These are phyloP conservation scores for Rhododendron mucronatum DNA, from an alignment of 148 eudicot genomes.

Conservation along the genomic window DNA sequence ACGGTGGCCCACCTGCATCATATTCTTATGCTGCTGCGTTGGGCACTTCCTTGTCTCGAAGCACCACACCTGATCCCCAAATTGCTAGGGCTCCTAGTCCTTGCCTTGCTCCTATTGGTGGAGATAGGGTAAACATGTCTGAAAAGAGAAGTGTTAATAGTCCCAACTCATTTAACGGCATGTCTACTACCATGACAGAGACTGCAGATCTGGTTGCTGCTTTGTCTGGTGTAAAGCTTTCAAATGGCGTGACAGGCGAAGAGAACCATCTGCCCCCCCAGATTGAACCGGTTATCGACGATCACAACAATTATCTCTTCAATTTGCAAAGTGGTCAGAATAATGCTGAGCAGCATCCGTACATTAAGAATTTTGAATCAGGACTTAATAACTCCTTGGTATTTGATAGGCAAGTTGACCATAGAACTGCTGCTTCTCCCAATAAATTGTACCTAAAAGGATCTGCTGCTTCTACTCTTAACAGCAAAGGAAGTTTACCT, in stretches of 20 bases:
- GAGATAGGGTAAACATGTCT: constrained; percentile 49
- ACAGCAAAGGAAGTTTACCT: constrained; percentile 39
- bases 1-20: constrained; percentile 45
- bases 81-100: constrained; percentile 91
- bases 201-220: constrained; percentile 63
- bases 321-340: constrained; percentile 49
- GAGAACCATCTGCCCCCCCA: constrained; percentile 40
- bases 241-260: constrained; percentile 52
- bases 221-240: constrained; percentile 75
- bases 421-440: constrained; percentile 36
- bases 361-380: constrained; percentile 46
- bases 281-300: constrained; percentile 42
- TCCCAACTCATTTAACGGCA: constrained; percentile 57
- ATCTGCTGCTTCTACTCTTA: constrained; percentile 36
- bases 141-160: constrained; percentile 50
- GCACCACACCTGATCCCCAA: constrained; percentile 93
- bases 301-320: constrained; percentile 47
- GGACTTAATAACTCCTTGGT: constrained; percentile 34
- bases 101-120: constrained; percentile 87
- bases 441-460: constrained; percentile 53
- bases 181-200: constrained; percentile 41
- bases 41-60: constrained; percentile 83
- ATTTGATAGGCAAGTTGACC: constrained; percentile 34
- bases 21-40: constrained; percentile 89
- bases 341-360: constrained; percentile 45